Evolutionary conservation across 2,329 filamentous ascomycete species (phyloP).

Genomic region (Magnaporthiopsis rhizophila): DNA sequence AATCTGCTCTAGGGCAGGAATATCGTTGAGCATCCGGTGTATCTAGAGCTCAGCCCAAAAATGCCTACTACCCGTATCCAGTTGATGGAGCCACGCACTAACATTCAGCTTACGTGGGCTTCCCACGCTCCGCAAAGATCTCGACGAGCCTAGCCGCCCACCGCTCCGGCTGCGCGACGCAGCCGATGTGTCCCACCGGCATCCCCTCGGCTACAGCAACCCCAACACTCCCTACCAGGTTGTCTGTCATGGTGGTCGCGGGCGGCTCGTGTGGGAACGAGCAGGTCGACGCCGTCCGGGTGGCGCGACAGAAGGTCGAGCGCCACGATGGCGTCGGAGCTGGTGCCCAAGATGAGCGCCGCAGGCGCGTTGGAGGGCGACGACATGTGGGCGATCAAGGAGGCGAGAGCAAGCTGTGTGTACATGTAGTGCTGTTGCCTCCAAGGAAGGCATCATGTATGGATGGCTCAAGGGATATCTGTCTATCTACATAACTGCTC

Average conservation of each 20-base stretch:
- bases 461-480: too few species aligned
- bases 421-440: not conserved
- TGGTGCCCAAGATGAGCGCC: slow-evolving; percentile 13
- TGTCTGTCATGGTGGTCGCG: slow-evolving; percentile 4
- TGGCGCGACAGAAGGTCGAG: slow-evolving; percentile 10
- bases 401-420: slow-evolving; percentile 9
- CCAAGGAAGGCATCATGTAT: too few species aligned
- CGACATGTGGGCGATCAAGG: slow-evolving; percentile 12
- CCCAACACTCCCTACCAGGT: not conserved
- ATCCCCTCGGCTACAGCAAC: not conserved
- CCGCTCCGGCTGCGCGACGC: not conserved
- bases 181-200: not conserved
- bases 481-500: not conserved
- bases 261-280: slow-evolving; percentile 11
- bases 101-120: not conserved
- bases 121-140: not conserved
- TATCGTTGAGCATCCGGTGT: too few species aligned
- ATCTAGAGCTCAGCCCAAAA: too few species aligned
- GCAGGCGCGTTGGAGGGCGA: slow-evolving; percentile 5
- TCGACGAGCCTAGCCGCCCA: not conserved
- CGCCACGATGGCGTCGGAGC: slow-evolving; percentile 13
- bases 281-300: slow-evolving; percentile 7
- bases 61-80: too few species aligned
- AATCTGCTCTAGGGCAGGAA: too few species aligned
- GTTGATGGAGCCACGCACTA: too few species aligned